A percentile compares a stretch with the other conserved stretches of the same genome.
phyloP scores from a whole-genome alignment of 768 basidiomycete species.

The Psilocybe sp. region DNA sequence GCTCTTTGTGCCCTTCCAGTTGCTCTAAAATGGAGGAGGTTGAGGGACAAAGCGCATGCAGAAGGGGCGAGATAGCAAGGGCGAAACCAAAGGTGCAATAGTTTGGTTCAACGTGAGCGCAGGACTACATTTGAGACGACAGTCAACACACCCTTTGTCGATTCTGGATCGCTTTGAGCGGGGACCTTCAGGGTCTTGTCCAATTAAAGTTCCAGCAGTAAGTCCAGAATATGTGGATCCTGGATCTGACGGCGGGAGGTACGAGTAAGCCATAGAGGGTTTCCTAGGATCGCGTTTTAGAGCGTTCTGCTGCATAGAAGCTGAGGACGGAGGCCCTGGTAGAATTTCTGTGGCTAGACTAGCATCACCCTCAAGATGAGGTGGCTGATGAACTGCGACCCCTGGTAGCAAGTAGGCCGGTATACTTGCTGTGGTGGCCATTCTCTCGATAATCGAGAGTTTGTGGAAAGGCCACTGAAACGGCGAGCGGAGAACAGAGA shows the following conservation, averaged over 20 bases:
- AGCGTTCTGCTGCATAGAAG: slow-evolving; percentile 65
- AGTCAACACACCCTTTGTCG: slow-evolving; percentile 63
- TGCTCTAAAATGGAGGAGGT: slow-evolving; percentile 29
- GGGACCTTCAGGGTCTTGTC: slow-evolving; percentile 63
- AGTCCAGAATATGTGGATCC: slow-evolving; percentile 85
- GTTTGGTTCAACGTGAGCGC: slow-evolving; percentile 17
- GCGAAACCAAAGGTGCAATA: slow-evolving; percentile 9
- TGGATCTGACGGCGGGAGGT: slow-evolving; percentile 81
- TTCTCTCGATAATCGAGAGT: slow-evolving; percentile 32
- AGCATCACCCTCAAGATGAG: slow-evolving; percentile 80
- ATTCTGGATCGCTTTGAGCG: slow-evolving; percentile 71
- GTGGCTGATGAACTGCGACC: slow-evolving; percentile 70
- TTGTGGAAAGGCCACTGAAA: slow-evolving; percentile 19
- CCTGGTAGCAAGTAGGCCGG: slow-evolving; percentile 73
- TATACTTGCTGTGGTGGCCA: slow-evolving; percentile 72
- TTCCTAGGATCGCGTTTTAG: slow-evolving; percentile 83
- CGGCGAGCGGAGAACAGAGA: slow-evolving; percentile 20
- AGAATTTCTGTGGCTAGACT: slow-evolving; percentile 86
- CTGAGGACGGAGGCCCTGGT: slow-evolving; percentile 79
- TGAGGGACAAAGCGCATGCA: slow-evolving; percentile 22
- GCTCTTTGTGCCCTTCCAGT: slow-evolving; percentile 73
- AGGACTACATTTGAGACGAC: slow-evolving; percentile 6
- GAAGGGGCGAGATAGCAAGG: slow-evolving; percentile 18
- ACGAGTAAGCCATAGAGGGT: slow-evolving; percentile 65
- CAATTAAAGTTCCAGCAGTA: slow-evolving; percentile 61